Conservation (phyloP, 345 rosid species). For the Populus tremula region DNA sequence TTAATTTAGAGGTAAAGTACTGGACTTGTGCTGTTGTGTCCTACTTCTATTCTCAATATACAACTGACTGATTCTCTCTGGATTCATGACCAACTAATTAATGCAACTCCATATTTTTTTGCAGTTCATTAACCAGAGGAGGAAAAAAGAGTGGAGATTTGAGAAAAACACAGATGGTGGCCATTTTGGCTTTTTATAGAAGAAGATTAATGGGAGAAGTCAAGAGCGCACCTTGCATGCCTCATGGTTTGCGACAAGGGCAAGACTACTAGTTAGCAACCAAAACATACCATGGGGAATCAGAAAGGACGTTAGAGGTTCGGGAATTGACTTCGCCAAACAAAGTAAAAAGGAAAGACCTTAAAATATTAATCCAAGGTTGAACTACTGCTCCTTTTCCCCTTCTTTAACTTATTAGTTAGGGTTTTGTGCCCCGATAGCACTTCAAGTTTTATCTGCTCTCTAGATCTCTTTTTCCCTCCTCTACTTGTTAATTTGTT, state of each 20-base stretch:
- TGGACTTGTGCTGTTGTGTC: not conserved
- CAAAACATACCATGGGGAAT: not conserved
- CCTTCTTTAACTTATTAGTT: not conserved
- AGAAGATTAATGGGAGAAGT: constrained; percentile 45
- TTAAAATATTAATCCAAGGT: not conserved
- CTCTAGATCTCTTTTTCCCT: constrained; percentile 2
- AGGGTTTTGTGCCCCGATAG: not conserved
- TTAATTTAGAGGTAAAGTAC: not conserved
- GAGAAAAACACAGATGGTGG: not conserved
- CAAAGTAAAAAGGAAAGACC: not conserved
- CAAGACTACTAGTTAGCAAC: not conserved
- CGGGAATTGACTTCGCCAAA: constrained; percentile 78
- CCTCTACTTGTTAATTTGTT: not conserved
- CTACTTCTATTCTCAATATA: too few species aligned
- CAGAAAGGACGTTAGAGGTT: constrained; percentile 49
- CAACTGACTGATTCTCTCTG: too few species aligned
- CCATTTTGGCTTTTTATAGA: constrained; percentile 25
- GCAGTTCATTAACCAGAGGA: constrained; percentile 31
- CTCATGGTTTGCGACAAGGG: constrained; percentile 4
- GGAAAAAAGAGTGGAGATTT: constrained; percentile 16
- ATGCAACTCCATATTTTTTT: not conserved
- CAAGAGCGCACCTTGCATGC: constrained; percentile 86
- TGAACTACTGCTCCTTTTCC: not conserved
- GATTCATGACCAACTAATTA: too few species aligned
- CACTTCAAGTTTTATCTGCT: not conserved